phyloP scores from a whole-genome alignment of 2,329 filamentous ascomycete species.

The Monosporascus sp. region DNA sequence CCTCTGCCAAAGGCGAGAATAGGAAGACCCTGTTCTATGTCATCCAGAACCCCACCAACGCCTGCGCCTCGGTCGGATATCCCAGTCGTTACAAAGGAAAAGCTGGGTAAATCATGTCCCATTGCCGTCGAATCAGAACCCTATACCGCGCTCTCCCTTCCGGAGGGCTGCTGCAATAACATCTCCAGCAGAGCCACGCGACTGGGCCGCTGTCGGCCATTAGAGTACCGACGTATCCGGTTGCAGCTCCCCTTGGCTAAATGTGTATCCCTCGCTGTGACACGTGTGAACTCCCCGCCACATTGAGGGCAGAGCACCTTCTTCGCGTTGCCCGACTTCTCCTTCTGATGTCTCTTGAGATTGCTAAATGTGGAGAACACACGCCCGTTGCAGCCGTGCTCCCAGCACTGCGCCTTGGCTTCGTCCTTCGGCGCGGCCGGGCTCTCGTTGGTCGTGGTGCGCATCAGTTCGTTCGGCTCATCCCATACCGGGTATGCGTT shows the following conservation, averaged over 20 bases:
- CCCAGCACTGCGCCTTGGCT: constrained; percentile 21
- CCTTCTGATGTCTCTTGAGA: constrained; percentile 22
- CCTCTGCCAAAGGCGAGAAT: not conserved
- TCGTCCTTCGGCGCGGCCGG: constrained; percentile 8
- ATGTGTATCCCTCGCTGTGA: constrained; percentile 22
- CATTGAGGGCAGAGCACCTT: constrained; percentile 22
- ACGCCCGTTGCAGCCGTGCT: constrained; percentile 22
- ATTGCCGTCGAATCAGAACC: not conserved
- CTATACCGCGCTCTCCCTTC: not conserved
- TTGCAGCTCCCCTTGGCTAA: constrained; percentile 24
- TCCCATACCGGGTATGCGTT: not conserved
- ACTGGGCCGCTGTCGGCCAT: constrained; percentile 21
- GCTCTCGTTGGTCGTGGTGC: constrained; percentile 7
- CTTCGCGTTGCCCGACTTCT: constrained; percentile 19
- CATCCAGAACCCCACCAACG: not conserved
- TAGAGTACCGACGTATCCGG: constrained; percentile 23
- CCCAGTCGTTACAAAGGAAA: not conserved
- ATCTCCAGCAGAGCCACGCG: constrained; percentile 18
- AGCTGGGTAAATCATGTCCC: not conserved
- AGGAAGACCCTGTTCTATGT: not conserved
- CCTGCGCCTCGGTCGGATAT: not conserved
- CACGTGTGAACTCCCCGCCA: constrained; percentile 22
- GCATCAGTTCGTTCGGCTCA: not conserved
- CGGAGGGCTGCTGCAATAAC: not conserved
- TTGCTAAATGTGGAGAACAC: constrained; percentile 24